phyloP scores from a whole-genome alignment of 2,329 filamentous ascomycete species.

The Pezicula radicicola region DNA sequence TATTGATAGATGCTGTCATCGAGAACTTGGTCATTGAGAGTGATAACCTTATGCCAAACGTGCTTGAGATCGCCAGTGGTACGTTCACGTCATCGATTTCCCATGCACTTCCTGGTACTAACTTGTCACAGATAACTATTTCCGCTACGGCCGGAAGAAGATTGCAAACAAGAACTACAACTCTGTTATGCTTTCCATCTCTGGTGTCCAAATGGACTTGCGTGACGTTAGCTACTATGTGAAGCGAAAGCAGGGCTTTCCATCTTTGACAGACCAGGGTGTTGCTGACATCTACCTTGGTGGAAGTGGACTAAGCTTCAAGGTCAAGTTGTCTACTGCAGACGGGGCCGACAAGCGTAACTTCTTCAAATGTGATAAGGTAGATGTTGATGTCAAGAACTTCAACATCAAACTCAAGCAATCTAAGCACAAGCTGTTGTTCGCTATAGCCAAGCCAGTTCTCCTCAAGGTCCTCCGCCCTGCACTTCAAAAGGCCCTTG shows the following conservation, averaged over 20 bases:
- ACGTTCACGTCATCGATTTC: slow-evolving; percentile 1
- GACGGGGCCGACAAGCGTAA: slow-evolving; percentile 72
- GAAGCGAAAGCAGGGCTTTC: slow-evolving; percentile 93
- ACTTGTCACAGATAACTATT: slow-evolving; percentile 68
- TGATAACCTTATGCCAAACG: slow-evolving; percentile 94
- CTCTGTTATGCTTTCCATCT: slow-evolving; percentile 75
- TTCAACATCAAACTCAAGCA: slow-evolving; percentile 88
- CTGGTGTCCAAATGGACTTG: slow-evolving; percentile 90
- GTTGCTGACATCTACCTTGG: slow-evolving; percentile 85
- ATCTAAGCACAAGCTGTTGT: slow-evolving; percentile 92
- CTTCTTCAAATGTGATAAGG: slow-evolving; percentile 93
- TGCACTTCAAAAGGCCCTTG: slow-evolving; percentile 79
- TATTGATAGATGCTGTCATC: slow-evolving; percentile 66
- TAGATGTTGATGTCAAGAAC: slow-evolving; percentile 77
- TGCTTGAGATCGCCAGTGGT: slow-evolving; percentile 77
- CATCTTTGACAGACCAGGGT: slow-evolving; percentile 80
- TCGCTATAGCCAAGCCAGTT: slow-evolving; percentile 81
- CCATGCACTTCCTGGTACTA: background rate
- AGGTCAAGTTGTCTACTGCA: slow-evolving; percentile 81
- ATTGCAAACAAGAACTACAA: slow-evolving; percentile 79
- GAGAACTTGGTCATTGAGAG: slow-evolving; percentile 96
- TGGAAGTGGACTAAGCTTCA: slow-evolving; percentile 87
- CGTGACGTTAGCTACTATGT: slow-evolving; percentile 91
- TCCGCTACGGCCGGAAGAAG: slow-evolving; percentile 91
- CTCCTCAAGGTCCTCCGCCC: slow-evolving; percentile 82